A percentile compares a stretch with the other conserved stretches of the same genome.
These are phyloP conservation scores for Amaranthus palmeri DNA, from an alignment of 148 eudicot genomes.

Conservation along the genomic window DNA sequence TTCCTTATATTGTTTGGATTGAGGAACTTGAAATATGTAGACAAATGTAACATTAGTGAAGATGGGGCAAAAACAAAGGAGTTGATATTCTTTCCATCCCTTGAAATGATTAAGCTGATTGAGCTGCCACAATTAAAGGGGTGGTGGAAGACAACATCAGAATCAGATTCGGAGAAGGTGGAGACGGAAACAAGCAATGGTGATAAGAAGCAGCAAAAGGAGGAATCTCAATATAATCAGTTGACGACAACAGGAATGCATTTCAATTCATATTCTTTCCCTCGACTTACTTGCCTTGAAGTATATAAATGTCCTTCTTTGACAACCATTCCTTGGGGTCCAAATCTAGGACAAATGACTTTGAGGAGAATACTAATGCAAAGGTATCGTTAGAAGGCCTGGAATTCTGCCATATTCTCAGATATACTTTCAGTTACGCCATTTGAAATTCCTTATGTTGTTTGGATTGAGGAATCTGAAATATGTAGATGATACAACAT, in stretches of 20 bases:
- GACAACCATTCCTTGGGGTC: too few relatives aligned
- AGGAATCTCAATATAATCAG: too few relatives aligned
- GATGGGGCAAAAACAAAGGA: not conserved
- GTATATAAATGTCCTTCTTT: too few relatives aligned
- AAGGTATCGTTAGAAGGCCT: not conserved
- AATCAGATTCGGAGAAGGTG: too few relatives aligned
- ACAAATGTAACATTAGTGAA: too few relatives aligned
- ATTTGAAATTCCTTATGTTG: not conserved
- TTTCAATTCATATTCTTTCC: too few relatives aligned
- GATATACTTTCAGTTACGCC: not conserved
- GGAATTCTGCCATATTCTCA: not conserved
- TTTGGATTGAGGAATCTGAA: not conserved
- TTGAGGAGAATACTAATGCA: not conserved
- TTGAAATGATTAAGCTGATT: not conserved
- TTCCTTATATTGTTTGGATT: not conserved
- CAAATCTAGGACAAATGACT: too few relatives aligned
- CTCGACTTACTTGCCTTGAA: not conserved
- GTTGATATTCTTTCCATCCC: conserved; percentile 1
- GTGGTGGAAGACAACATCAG: not conserved
- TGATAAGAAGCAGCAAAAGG: too few relatives aligned
- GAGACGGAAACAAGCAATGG: too few relatives aligned
- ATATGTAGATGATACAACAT: too few relatives aligned
- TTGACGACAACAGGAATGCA: too few relatives aligned
- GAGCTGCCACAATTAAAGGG: not conserved
- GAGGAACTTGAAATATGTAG: not conserved